Evolutionary conservation across 2,329 filamentous ascomycete species (phyloP), one percentile per base, ranked within the genome.

Genomic region (Trichoderma atrobrunneum): DNA sequence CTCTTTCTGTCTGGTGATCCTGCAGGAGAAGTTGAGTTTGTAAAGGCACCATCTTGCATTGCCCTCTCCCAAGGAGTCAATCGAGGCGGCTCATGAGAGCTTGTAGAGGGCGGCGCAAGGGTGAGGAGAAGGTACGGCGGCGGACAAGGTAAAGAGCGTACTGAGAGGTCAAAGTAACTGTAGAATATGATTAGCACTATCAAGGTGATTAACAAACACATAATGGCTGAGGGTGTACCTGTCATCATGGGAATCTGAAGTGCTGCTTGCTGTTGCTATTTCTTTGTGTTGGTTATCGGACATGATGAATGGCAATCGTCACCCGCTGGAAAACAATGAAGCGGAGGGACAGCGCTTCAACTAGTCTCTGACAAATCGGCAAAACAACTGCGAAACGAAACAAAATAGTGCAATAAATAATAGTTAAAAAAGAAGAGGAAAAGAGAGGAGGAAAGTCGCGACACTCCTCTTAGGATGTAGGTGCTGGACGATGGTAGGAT

Each of bases 121-220:
- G 73, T 70, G 28, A 76, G 34, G 65, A 76, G 72, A 7, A 78
- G 72, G 18, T 77, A 62, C 1, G 74, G 72, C 3, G 78, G 64
- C 2, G 78, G 64, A 0, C 74, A 54, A 24, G 74, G 60, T 2
- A 74, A 56, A 3, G 74, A 64, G 36, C 72, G 67, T 5, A 76
- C 69, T 6, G 79, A 75, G 21, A 81, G 74, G 54, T 76, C 78
- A 43, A 81, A 82, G 71, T 82, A 82, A 62, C 81, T 82, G 59
- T 6, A 5, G 36, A 32, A 0, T 16, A 10, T 32, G 28, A 43
- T 75, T 18, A 74, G 74, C 56, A 69, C 16, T 21, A 30, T 7
- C 12, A n/a, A 12, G 0, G 24, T n/a, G 26, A 14, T 21, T 18
- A 28, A 16, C 14, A 24, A 7, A 12, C 3, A 28, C 18, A 7